Base-by-base conservation (phyloP, 768 basidiomycete species). In the Auricularia auricula-judae region DNA sequence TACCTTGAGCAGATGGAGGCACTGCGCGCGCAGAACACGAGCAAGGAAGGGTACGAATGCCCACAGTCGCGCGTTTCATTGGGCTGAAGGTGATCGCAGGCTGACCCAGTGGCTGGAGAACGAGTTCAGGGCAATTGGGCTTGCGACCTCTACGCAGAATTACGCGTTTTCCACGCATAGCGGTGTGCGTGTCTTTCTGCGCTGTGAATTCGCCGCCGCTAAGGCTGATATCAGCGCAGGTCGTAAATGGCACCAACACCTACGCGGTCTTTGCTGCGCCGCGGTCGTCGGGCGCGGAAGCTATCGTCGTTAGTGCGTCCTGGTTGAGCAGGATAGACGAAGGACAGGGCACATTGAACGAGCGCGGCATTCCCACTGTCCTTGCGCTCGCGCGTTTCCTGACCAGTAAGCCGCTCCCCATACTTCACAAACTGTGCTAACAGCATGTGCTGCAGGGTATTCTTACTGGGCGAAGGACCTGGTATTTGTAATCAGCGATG, bases 391-490 rank as follows among this genome's bases (percentile, higher is more conserved):
- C 93, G 2, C 76, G 78, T 61, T 98, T 89, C 72, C 74, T 97
- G 43, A 89, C 88, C 79, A 82, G 96, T 97, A 65, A 62, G 82
- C 70, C 7, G 5, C 2, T 7, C 34, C 65, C 43, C 10, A 3
- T 12, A 51, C 16, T 34, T 66, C 34, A 47, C 18, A 39, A 12
- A 8, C 21, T 23, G 29, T 23, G 4, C 16, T 63, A 29, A 29
- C 11, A 62, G 11, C 61, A 23, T 39, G n/a, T 12, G n/a, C 4
- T 18, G 23, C 69, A 95, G 93, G 81, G 39, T 88, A 90, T 69
- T 91, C 93, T 23, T 81, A 93, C 43, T 99, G 97, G 96, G 90
- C 94, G 0, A 96, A 95, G 72, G 95, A 98, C 70, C 80, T 99
- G 64, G 76, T 98, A 18, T 88, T 98, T 66, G 84, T 99, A 34